These are phyloP conservation scores for Thelephora ganbajun DNA, from an alignment of 768 basidiomycete species.

Conservation along the genomic window DNA sequence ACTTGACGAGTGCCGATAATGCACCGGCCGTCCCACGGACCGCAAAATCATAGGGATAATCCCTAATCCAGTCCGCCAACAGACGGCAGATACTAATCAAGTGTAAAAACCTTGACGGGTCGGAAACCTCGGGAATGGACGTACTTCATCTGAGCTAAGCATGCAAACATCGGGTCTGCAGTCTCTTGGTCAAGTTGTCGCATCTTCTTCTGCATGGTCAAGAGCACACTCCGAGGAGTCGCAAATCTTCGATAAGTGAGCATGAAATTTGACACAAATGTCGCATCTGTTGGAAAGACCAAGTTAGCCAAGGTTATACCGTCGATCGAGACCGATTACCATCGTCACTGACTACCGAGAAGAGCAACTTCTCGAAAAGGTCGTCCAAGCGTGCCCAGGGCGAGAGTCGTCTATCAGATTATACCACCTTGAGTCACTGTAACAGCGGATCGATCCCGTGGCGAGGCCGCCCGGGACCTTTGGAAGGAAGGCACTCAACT, in stretches of 20 bases:
- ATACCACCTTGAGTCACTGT: not conserved
- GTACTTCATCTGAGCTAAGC: slow-evolving; percentile 81
- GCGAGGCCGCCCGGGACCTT: too few species aligned
- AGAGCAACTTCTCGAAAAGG: slow-evolving; percentile 68
- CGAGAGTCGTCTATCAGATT: slow-evolving; percentile 30
- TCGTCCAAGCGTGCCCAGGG: slow-evolving; percentile 71
- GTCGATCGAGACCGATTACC: slow-evolving; percentile 28
- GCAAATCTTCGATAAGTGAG: slow-evolving; percentile 77
- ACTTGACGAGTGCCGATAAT: slow-evolving; percentile 62
- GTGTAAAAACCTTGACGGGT: not conserved
- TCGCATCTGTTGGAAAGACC: slow-evolving; percentile 40
- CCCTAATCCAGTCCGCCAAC: slow-evolving; percentile 62
- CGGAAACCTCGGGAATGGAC: slow-evolving; percentile 3
- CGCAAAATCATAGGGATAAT: slow-evolving; percentile 70
- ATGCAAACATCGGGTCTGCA: slow-evolving; percentile 75
- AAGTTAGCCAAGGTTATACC: not conserved
- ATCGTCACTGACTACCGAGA: slow-evolving; percentile 74
- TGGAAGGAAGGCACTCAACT: not conserved
- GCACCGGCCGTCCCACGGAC: slow-evolving; percentile 63
- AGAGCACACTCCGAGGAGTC: slow-evolving; percentile 61
- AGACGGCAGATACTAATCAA: slow-evolving; percentile 59
- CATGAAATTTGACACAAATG: slow-evolving; percentile 67
- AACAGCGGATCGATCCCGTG: not conserved
- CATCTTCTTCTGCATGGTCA: slow-evolving; percentile 83
- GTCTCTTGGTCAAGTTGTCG: slow-evolving; percentile 58